A percentile compares a stretch with the other conserved stretches of the same genome.
Conservation (phyloP, 192 early-diverging fungal species). For the Podila verticillata region DNA sequence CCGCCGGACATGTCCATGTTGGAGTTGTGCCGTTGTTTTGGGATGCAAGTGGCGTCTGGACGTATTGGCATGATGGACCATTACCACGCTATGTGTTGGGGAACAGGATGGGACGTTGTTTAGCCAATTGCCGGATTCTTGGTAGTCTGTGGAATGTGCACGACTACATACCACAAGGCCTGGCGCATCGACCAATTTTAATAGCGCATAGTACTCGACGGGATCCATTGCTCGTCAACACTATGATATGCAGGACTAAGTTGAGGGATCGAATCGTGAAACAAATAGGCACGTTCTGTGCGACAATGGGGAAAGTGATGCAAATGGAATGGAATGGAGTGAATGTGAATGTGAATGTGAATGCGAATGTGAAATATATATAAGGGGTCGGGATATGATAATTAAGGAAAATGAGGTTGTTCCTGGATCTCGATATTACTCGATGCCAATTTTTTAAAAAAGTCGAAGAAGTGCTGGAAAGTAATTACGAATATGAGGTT, state of each 20-base stretch:
- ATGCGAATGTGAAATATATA: too few relatives aligned
- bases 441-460: too few relatives aligned
- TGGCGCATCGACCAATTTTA: conserved; percentile 46
- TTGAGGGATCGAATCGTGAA: neutral
- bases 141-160: neutral
- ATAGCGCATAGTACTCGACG: conserved; percentile 35
- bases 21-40: conserved; percentile 17
- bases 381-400: too few relatives aligned
- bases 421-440: too few relatives aligned
- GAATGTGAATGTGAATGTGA: too few relatives aligned
- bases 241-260: neutral
- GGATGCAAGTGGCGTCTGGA: conserved; percentile 28
- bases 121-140: neutral
- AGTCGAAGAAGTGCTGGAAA: too few relatives aligned
- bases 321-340: neutral
- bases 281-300: neutral
- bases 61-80: conserved; percentile 35
- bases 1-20: conserved; percentile 39
- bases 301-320: neutral
- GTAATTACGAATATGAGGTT: too few relatives aligned
- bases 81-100: conserved; percentile 11
- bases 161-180: conserved; percentile 21
- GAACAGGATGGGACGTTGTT: neutral
- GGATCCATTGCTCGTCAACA: conserved; percentile 22
- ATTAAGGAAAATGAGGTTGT: too few relatives aligned